Base-by-base conservation (phyloP, 208 protist genomes). In the Crithidia thermophila region DNA sequence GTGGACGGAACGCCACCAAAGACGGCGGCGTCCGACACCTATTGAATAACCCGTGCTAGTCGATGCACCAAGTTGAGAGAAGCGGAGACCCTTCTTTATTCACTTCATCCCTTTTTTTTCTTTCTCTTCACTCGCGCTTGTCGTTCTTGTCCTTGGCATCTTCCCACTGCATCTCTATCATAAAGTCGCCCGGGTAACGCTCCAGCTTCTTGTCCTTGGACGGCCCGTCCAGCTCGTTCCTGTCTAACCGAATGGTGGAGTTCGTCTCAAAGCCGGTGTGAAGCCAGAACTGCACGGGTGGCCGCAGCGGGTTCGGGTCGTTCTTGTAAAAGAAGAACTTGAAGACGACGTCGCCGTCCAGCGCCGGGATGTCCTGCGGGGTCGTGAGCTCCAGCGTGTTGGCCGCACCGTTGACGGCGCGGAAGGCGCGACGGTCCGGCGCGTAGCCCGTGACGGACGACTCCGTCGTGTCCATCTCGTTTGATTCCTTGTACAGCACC, bases 231-330 rank as follows among this genome's bases (percentile, higher is more conserved):
- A 93, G 46, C 50, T 88, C 50, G 42, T 75, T 42, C 18, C 83
- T 62, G 21, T 55, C 37, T 5, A 89, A 52, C 18, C 62, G 58
- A 10, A 89, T 65, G 0, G 23, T 57, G 36, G 71, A 79, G 20
- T 50, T 51, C 25, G 37, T 45, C 31, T 90, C 81, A 14, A 95
- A 78, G 13, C 74, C 40, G 18, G 90, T 90, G 71, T 95, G 82
- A 23, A 93, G 70, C 87, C 87, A 93, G 21, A 93, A 75, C 65
- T 91, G 88, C 36, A 94, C 76, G 0, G 84, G 81, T 5, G 82
- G 67, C 53, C 87, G 70, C 13, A 94, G 70, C 23, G 88, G 58
- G 53, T 87, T 90, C 25, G 82, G 81, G 39, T 88, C 63, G 68
- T 93, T 93, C 21, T 81, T 75, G 33, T 70, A 76, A 49, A 80